phyloP scores from a whole-genome alignment of 129 eudicot species.

The Chrysanthemum seticuspe region DNA sequence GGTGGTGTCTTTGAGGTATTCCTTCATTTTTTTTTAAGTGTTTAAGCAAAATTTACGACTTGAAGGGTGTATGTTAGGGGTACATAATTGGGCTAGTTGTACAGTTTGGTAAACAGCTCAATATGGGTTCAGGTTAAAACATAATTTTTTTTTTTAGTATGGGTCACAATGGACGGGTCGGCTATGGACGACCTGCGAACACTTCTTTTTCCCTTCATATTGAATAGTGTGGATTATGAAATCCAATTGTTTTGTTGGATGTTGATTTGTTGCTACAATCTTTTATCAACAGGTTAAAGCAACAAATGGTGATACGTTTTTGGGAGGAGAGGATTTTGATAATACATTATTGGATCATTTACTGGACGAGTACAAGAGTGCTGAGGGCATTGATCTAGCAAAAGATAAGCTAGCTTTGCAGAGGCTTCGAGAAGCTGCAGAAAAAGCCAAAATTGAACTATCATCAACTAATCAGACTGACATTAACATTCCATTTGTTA shows the following conservation, averaged over 20 bases:
- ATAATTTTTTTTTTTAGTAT: no score
- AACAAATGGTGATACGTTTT: not conserved
- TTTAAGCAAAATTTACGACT: not conserved
- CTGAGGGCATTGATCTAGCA: not conserved
- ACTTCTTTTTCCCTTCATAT: no score
- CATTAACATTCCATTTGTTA: not conserved
- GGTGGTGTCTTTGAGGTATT: not conserved
- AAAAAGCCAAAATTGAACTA: not conserved
- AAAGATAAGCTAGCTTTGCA: constrained; percentile 1
- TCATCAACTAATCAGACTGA: not conserved
- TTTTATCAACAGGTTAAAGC: not conserved
- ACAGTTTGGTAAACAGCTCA: no score
- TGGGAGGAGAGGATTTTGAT: constrained; percentile 2
- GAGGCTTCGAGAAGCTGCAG: constrained; percentile 4
- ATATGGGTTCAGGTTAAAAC: no score
- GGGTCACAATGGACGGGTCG: no score
- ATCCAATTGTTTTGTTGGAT: not conserved
- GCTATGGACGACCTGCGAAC: no score
- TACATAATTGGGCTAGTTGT: no score
- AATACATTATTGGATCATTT: not conserved
- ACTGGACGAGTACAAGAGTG: not conserved
- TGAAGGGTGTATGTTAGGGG: no score
- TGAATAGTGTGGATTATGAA: no score
- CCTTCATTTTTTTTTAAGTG: not conserved
- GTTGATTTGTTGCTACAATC: not conserved